phyloP scores from a whole-genome alignment of 805 yeast genomes.

The Cyberlindnera samutprakarnensis region DNA sequence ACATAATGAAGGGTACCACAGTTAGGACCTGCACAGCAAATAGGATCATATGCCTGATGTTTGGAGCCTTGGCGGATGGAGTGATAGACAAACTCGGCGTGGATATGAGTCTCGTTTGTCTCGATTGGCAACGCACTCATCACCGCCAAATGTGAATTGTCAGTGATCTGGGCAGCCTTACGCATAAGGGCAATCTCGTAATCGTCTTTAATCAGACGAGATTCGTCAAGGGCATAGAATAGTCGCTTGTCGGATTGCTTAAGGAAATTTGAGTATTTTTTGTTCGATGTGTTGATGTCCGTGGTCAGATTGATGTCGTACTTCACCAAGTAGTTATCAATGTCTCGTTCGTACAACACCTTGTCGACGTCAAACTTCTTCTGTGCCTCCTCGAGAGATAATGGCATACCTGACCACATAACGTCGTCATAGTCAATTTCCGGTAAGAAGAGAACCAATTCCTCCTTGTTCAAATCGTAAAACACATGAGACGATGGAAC shows the following conservation, averaged over 20 bases:
- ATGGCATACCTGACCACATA: conserved; percentile 94
- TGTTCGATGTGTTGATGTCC: conserved; percentile 40
- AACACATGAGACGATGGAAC: conserved; percentile 70
- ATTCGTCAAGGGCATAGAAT: conserved; percentile 75
- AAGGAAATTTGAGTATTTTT: conserved; percentile 29
- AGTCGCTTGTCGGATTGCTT: conserved; percentile 40
- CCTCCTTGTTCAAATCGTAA: conserved; percentile 44
- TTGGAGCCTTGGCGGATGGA: conserved; percentile 92
- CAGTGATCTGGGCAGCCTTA: conserved; percentile 79
- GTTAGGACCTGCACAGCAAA: conserved; percentile 88
- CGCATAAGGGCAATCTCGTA: conserved; percentile 72
- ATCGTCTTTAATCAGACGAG: conserved; percentile 77
- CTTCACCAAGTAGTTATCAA: conserved; percentile 28
- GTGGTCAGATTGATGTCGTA: conserved; percentile 38
- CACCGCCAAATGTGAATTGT: conserved; percentile 81
- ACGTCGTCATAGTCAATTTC: conserved; percentile 81
- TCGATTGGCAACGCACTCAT: conserved; percentile 91
- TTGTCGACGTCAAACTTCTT: conserved; percentile 73
- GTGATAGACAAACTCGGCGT: conserved; percentile 93
- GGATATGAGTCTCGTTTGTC: conserved; percentile 81
- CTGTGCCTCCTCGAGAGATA: conserved; percentile 56
- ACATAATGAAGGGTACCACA: conserved; percentile 90
- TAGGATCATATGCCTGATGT: conserved; percentile 85
- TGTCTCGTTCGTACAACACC: conserved; percentile 53
- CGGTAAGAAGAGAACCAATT: conserved; percentile 71